Evolutionary conservation across 768 basidiomycete species (phyloP).

Genomic region (Macrolepiota albuminosa): DNA sequence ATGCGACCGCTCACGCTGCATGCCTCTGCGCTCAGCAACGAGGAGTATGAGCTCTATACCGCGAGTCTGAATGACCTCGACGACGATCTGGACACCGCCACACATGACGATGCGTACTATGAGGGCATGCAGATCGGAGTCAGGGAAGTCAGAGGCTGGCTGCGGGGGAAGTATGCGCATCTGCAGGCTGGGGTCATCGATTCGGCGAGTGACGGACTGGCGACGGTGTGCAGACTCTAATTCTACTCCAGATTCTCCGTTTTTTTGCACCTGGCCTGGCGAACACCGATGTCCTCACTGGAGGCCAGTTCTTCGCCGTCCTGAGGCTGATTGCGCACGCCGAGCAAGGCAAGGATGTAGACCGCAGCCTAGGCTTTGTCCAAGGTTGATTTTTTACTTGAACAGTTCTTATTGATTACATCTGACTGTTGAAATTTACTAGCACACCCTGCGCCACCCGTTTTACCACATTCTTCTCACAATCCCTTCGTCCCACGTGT

Average conservation of each 20-base stretch:
- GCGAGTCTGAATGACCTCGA: conserved; percentile 50
- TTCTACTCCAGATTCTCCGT: conserved; percentile 49
- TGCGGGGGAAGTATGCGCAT: conserved; percentile 62
- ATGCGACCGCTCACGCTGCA: conserved; percentile 68
- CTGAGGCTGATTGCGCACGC: conserved; percentile 63
- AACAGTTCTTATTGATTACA: not conserved
- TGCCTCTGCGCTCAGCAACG: conserved; percentile 69
- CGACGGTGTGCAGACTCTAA: not conserved
- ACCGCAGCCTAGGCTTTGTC: conserved; percentile 65
- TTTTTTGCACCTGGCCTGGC: conserved; percentile 56
- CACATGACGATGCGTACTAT: conserved; percentile 44
- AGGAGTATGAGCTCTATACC: conserved; percentile 68
- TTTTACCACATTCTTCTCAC: conserved; percentile 22
- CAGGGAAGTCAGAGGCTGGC: conserved; percentile 71
- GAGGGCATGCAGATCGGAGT: conserved; percentile 50
- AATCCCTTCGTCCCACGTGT: conserved; percentile 36
- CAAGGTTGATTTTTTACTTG: conserved; percentile 49
- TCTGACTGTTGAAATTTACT: not conserved
- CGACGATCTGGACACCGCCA: conserved; percentile 13
- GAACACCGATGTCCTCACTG: conserved; percentile 48
- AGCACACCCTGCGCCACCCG: conserved; percentile 17
- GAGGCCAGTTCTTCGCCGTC: conserved; percentile 75
- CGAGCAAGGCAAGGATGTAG: conserved; percentile 55
- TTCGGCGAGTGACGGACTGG: conserved; percentile 30
- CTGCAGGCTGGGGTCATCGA: conserved; percentile 53